Percentiles rank a stretch among this genome's conserved stretches.
These are phyloP conservation scores for Eutypa lata DNA, from an alignment of 2,329 filamentous ascomycete species.

Conservation along the genomic window DNA sequence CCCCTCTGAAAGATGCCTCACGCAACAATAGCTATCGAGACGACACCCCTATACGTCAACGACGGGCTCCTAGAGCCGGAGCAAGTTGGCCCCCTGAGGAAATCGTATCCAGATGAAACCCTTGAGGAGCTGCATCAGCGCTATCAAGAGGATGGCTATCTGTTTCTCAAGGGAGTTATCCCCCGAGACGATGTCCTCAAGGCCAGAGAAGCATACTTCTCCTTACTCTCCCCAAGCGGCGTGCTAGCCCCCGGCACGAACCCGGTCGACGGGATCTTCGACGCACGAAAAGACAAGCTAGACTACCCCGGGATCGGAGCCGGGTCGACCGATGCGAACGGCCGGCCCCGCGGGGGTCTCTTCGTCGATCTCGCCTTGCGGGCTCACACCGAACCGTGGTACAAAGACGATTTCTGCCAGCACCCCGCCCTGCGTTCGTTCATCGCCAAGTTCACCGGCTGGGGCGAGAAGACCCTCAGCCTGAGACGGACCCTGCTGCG, in stretches of 20 bases:
- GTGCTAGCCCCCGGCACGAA: constrained; percentile 35
- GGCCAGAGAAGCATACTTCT: constrained; percentile 37
- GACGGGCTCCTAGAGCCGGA: constrained; percentile 14
- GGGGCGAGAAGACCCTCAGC: constrained; percentile 45
- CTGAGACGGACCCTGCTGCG: constrained; percentile 49
- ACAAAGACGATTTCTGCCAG: constrained; percentile 51
- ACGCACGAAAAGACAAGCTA: constrained; percentile 29
- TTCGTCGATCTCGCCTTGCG: constrained; percentile 47
- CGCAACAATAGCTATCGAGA: constrained; percentile 1
- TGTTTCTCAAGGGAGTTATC: constrained; percentile 39
- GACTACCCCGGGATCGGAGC: constrained; percentile 31
- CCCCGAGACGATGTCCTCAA: constrained; percentile 40
- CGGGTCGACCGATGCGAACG: constrained; percentile 29
- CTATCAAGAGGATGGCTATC: constrained; percentile 36
- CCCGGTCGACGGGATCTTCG: constrained; percentile 39
- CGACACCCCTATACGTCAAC: constrained; percentile 14
- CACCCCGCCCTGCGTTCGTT: constrained; percentile 49
- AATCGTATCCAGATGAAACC: constrained; percentile 31
- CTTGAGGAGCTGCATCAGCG: constrained; percentile 35
- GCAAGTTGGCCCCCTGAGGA: constrained; percentile 29
- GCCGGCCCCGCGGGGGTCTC: constrained; percentile 15
- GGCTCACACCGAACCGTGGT: constrained; percentile 51
- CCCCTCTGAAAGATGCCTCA: constrained; percentile 11
- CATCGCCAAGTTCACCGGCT: constrained; percentile 49
- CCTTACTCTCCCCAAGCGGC: constrained; percentile 32